Evolutionary conservation across 177 flowering plant genomes (phyloP), one percentile per base, ranked within the genome.

Genomic region (Vitis hybrid): DNA sequence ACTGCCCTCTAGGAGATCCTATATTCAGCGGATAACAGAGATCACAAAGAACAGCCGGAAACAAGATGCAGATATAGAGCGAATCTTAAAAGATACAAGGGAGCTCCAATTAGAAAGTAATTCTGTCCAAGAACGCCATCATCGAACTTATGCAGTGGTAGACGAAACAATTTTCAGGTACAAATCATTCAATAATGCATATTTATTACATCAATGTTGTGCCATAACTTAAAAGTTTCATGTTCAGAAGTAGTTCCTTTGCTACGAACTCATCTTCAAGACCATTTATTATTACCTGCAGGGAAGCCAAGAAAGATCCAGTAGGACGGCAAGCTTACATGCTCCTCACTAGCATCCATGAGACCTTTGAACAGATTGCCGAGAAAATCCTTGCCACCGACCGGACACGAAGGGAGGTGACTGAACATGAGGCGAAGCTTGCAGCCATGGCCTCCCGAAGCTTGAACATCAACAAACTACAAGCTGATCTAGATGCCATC

Each of bases 1-100:
- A 74, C 66, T 74, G 66, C 79, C 90, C 39, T 71, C 93, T 22
- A 75, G 96, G 71, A 81, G 79, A 72, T 89, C 91, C 61, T 86
- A 89, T 68, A 76, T 90, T 72, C 77, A 89, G 64, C 77, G 94
- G 64, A 80, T 94, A 67, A 75, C 82, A 39, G 97, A 92, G 81
- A 92, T 90, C 67, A 89, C 94, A 16, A 94, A 88, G 67, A 92
- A 90, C 79, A 89, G 97, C 75, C 78, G 92, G 75, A 90, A 94
- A 76, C 92, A 86, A 70, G 92, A 94, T 65, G 78, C 82, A 56
- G 97, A 90, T 73, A 83, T 92, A 26, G 87, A 92, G 57, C 79
- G 80, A 59, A 92, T 92, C 74, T 65, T 92, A 29, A 82, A 81
- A 73, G 94, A 89, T 7, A 92, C 97, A 0, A 82, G 94, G 72